These are phyloP conservation scores for Elsinoe batatas DNA, from an alignment of 2,329 filamentous ascomycete genomes.

Conservation along the genomic window DNA sequence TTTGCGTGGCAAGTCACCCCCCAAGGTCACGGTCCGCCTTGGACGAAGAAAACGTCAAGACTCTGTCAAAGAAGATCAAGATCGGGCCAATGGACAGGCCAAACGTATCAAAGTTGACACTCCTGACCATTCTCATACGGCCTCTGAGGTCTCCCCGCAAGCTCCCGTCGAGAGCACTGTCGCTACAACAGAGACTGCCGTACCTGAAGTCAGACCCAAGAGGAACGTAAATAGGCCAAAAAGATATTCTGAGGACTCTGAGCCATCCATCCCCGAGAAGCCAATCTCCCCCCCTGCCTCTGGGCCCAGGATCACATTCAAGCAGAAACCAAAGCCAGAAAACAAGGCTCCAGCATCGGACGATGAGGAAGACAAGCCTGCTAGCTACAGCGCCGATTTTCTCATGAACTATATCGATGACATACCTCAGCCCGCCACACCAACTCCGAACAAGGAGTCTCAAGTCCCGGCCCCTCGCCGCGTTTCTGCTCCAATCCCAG, in stretches of 20 bases:
- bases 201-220: background rate
- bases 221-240: conserved; percentile 4
- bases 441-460: conserved; percentile 3
- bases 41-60: background rate
- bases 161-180: background rate
- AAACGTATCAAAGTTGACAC: conserved; percentile 1
- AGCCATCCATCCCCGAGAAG: background rate
- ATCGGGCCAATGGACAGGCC: background rate
- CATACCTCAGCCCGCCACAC: conserved; percentile 1
- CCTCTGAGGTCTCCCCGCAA: background rate
- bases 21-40: conserved; percentile 9
- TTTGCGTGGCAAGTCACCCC: conserved; percentile 5
- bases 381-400: conserved; percentile 23
- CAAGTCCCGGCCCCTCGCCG: background rate
- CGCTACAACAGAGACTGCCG: background rate
- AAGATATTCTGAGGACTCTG: conserved; percentile 2
- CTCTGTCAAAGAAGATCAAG: background rate
- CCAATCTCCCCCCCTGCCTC: background rate
- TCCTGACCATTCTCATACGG: background rate
- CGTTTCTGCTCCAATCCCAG: conserved; percentile 4
- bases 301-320: background rate
- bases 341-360: background rate
- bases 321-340: conserved; percentile 12
- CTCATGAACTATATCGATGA: conserved; percentile 25
- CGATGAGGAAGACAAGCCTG: conserved; percentile 15